Base-by-base conservation (phyloP, 805 yeast genomes). In the Wickerhamomyces bisporus region DNA sequence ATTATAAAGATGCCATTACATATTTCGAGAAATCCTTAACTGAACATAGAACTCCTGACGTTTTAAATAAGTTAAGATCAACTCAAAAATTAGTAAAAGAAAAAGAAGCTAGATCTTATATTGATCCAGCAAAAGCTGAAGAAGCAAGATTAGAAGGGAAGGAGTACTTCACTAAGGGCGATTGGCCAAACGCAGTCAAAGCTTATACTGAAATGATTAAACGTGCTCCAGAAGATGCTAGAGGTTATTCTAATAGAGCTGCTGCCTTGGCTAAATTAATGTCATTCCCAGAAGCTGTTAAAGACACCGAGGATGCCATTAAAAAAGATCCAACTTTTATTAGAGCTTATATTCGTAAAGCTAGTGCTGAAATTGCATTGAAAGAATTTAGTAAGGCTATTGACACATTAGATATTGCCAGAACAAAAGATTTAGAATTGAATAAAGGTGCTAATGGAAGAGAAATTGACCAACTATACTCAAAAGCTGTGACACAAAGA, bases 201-300 rank as follows among this genome's bases (percentile, higher is more conserved):
- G 84, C 95, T 5, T 93, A 93, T 66, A 73, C 94, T 35, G 98
- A 93, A 66, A 93, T 93, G 89, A 72, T 91, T 53, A 86, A 88
- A 67, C 84, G 99, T 62, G 88, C 89, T n/a, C 99, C 99, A 40
- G 79, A 79, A 40, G 98, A 93, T 64, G 94, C 95, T 18, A 79
- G 96, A 64, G 98, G 97, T 41, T 93, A 88, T 64, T 88, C 95
- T 26, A 93, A 93, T 70, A 84, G 99, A 66, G 98, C 99, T 37
- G 98, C 98, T 28, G 96, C 96, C 2, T 75, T 84, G 59, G 81
- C 95, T 33, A 93, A 93, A 65, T 76, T 93, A 50, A 78, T 91
- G 85, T 86, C 96, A 11, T 93, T 91, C 84, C 97, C 97, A 15
- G 98, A 91, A 50, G 97, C 95, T 14, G 81, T 93, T 41, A 74